A percentile compares a stretch with the other conserved stretches of the same genome.
phyloP scores from a whole-genome alignment of 768 basidiomycete species.

The Baorangia bicolor region DNA sequence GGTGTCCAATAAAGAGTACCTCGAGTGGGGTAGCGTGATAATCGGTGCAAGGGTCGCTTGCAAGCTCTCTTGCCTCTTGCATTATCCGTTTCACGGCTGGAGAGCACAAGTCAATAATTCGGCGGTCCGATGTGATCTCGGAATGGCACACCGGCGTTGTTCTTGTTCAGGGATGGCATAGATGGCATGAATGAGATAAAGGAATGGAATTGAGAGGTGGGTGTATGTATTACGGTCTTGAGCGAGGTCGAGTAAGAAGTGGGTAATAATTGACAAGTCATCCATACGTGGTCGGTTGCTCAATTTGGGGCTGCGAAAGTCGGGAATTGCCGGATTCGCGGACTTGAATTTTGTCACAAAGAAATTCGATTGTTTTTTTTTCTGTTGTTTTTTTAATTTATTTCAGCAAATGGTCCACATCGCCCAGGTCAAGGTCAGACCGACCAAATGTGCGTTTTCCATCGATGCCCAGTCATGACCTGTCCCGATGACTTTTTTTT shows the following conservation, averaged over 20 bases:
- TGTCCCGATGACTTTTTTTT: not conserved
- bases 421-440: slow-evolving; percentile 76
- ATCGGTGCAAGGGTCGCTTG: slow-evolving; percentile 80
- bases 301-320: too few relatives aligned
- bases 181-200: slow-evolving; percentile 24
- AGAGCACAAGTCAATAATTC: not conserved
- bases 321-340: slow-evolving; percentile 21
- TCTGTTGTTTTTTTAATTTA: too few relatives aligned
- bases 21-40: slow-evolving; percentile 79
- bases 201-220: not conserved
- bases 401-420: slow-evolving; percentile 58
- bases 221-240: not conserved
- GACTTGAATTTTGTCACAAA: slow-evolving; percentile 1
- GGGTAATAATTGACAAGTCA: not conserved
- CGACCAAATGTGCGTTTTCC: slow-evolving; percentile 60
- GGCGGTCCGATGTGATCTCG: not conserved
- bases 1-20: slow-evolving; percentile 44
- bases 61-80: slow-evolving; percentile 91
- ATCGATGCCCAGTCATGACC: not conserved
- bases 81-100: slow-evolving; percentile 94
- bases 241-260: not conserved
- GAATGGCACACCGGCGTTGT: slow-evolving; percentile 70
- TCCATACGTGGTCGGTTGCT: slow-evolving; percentile 7
- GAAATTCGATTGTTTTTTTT: not conserved
- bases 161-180: slow-evolving; percentile 69